Percentiles rank a stretch among this genome's conserved stretches.
Conservation (phyloP, 2,329 filamentous ascomycete genomes). For the Fusarium continuum region DNA sequence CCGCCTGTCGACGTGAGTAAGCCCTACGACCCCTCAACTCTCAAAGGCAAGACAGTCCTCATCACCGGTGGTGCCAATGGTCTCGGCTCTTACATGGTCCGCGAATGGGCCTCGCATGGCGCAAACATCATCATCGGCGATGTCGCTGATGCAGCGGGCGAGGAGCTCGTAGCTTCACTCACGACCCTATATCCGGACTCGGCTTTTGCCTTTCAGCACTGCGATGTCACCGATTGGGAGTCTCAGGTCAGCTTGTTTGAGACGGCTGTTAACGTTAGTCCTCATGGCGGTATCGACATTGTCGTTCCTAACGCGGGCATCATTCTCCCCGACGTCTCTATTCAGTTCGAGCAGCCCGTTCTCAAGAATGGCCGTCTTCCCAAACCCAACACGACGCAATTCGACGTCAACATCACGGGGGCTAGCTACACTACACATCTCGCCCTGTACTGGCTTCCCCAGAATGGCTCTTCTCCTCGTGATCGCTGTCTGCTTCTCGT, state of each 20-base stretch:
- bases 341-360: constrained; percentile 58
- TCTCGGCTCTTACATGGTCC: constrained; percentile 64
- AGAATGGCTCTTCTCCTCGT: constrained; percentile 28
- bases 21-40: constrained; percentile 55
- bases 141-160: constrained; percentile 63
- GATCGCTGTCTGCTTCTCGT: constrained; percentile 71
- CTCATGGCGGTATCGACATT: constrained; percentile 65
- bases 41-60: constrained; percentile 66
- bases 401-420: constrained; percentile 71
- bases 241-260: constrained; percentile 72
- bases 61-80: constrained; percentile 73
- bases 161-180: constrained; percentile 63
- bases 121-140: constrained; percentile 72
- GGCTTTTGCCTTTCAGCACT: constrained; percentile 65
- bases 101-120: constrained; percentile 62
- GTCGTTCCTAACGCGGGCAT: constrained; percentile 76
- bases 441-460: constrained; percentile 58
- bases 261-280: constrained; percentile 62
- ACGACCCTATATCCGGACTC: constrained; percentile 51
- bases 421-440: constrained; percentile 73
- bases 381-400: constrained; percentile 59
- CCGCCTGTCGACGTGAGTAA: constrained; percentile 56
- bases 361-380: constrained; percentile 54
- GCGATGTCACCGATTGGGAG: constrained; percentile 72
- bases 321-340: constrained; percentile 45